Evolutionary conservation across 768 basidiomycete species (phyloP).

Genomic region (Pluteus cervinus): DNA sequence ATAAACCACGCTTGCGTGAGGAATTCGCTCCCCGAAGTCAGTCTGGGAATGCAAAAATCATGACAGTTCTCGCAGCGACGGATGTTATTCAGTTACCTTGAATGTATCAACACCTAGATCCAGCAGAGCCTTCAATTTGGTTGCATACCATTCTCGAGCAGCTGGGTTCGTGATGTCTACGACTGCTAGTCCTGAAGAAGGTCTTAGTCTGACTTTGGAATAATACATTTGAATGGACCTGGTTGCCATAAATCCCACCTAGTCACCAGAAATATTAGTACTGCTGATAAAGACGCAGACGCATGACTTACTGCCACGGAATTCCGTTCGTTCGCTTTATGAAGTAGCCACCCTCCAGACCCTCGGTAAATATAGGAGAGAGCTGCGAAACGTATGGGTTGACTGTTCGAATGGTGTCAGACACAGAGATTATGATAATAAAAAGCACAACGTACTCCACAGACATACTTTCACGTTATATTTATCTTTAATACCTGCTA

Average conservation of each 20-base stretch:
- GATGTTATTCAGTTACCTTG: conserved; percentile 34
- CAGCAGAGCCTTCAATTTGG: conserved; percentile 42
- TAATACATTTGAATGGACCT: conserved; percentile 12
- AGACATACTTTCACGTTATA: conserved; percentile 68
- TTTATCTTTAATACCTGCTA: conserved; percentile 51
- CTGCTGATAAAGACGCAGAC: conserved; percentile 6
- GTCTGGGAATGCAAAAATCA: conserved; percentile 36
- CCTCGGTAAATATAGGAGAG: conserved; percentile 66
- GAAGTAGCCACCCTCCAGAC: conserved; percentile 59
- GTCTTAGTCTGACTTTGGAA: not conserved
- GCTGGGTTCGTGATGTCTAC: conserved; percentile 57
- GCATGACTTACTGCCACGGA: conserved; percentile 53
- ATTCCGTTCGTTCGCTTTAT: conserved; percentile 64
- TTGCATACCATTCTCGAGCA: conserved; percentile 50
- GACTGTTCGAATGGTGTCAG: conserved; percentile 32
- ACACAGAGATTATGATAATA: not conserved
- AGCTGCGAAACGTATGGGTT: conserved; percentile 72
- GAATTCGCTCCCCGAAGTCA: conserved; percentile 75
- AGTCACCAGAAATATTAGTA: conserved; percentile 5
- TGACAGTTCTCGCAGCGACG: not conserved
- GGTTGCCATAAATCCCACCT: conserved; percentile 66
- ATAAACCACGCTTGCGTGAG: conserved; percentile 56
- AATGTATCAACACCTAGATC: conserved; percentile 53
- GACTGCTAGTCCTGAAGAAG: conserved; percentile 35
- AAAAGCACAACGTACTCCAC: conserved; percentile 44